Percentiles rank a stretch among this genome's conserved stretches.
Evolutionary conservation across 768 basidiomycete species (phyloP).

Genomic region (Auricularia auricula-judae): DNA sequence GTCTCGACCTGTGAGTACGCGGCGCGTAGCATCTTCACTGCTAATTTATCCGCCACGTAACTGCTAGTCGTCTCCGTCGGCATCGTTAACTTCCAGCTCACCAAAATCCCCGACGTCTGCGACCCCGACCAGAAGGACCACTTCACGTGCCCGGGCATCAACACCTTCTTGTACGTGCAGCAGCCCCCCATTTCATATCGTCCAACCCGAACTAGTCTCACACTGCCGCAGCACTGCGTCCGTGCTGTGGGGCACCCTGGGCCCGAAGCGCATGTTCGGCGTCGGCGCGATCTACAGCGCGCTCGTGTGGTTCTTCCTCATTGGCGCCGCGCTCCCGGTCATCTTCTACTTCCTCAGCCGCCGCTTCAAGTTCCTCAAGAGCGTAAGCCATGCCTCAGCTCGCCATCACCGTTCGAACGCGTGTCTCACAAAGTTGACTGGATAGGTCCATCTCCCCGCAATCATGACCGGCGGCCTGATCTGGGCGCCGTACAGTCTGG

Average conservation of each 20-base stretch:
- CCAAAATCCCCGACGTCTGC: constrained; percentile 23
- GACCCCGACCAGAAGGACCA: constrained; percentile 19
- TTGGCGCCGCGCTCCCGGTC: constrained; percentile 25
- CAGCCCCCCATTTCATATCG: no score
- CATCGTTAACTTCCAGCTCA: constrained; percentile 21
- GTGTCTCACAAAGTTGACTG: constrained; percentile 5
- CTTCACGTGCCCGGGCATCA: constrained; percentile 26
- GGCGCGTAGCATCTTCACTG: no score
- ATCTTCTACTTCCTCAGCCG: constrained; percentile 21
- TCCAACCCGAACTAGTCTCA: no score
- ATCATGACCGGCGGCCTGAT: constrained; percentile 14
- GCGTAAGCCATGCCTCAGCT: background rate
- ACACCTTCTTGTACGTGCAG: constrained; percentile 22
- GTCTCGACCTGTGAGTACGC: constrained; percentile 16
- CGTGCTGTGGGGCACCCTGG: constrained; percentile 23
- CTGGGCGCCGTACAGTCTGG: constrained; percentile 14
- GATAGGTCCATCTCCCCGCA: constrained; percentile 16
- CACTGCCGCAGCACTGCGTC: constrained; percentile 16
- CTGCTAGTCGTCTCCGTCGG: constrained; percentile 13
- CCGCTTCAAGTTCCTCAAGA: constrained; percentile 13
- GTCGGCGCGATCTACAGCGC: constrained; percentile 20
- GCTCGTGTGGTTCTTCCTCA: constrained; percentile 22
- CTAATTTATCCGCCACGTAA: no score
- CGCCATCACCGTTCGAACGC: no score
- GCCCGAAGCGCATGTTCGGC: constrained; percentile 27